A percentile compares a stretch with the other conserved stretches of the same genome.
phyloP scores from a whole-genome alignment of 306 rosid genomes.

The Ochetophila trinervis region DNA sequence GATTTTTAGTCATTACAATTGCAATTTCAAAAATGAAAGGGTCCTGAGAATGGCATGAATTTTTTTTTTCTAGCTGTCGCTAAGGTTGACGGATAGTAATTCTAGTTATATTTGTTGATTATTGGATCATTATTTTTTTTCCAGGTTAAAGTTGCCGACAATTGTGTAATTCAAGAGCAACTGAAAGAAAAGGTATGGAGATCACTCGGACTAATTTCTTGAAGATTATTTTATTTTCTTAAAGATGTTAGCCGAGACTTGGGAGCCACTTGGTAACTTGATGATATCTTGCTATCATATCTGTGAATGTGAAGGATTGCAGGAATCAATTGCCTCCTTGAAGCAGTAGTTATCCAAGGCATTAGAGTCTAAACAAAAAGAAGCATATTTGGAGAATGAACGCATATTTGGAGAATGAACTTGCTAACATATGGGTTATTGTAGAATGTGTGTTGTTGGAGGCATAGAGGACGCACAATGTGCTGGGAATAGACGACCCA shows the following conservation, averaged over 20 bases:
- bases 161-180: conserved; percentile 91
- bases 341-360: conserved; percentile 77
- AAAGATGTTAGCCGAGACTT: not conserved
- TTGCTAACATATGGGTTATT: conserved; percentile 98
- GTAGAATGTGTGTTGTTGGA: too few relatives aligned
- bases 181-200: conserved; percentile 71
- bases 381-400: conserved; percentile 78
- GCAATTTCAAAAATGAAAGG: too few relatives aligned
- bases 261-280: conserved; percentile 21
- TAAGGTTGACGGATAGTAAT: too few relatives aligned
- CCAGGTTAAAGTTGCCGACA: conserved; percentile 94
- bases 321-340: conserved; percentile 61
- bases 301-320: conserved; percentile 69
- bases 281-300: conserved; percentile 43
- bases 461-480: too few relatives aligned
- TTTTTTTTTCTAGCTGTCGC: too few relatives aligned
- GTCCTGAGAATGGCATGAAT: too few relatives aligned
- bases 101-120: too few relatives aligned
- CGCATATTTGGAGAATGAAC: conserved; percentile 99
- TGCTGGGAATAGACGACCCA: too few relatives aligned
- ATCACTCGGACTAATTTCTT: conserved; percentile 11
- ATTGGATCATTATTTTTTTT: too few relatives aligned
- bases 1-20: not conserved
- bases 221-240: conserved; percentile 1
- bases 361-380: conserved; percentile 80